Evolutionary conservation across 2,329 filamentous ascomycete species (phyloP).

Genomic region (Monilinia vaccinii-corymbosi): DNA sequence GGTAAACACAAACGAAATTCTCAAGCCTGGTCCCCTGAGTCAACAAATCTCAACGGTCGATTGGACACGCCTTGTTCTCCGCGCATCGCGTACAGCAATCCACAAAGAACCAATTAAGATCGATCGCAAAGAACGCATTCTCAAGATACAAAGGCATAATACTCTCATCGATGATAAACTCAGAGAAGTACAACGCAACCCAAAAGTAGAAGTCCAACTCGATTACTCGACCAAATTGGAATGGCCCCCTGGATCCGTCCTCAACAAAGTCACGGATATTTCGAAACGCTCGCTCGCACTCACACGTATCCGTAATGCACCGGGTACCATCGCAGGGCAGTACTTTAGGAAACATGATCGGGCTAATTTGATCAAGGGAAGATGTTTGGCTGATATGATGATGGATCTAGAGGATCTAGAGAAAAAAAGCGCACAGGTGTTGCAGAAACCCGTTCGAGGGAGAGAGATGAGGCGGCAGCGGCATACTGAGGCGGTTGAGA

Average conservation of each 20-base stretch:
- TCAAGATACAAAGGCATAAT: not conserved
- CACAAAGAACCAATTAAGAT: not conserved
- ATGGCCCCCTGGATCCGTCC: not conserved
- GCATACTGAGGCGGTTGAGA: not conserved
- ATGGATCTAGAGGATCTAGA: constrained; percentile 5
- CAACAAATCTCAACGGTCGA: not conserved
- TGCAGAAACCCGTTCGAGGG: not conserved
- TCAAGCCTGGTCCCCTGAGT: not conserved
- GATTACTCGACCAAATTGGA: not conserved
- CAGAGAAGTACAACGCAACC: not conserved
- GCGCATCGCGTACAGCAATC: not conserved
- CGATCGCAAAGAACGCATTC: not conserved
- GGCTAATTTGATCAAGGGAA: not conserved
- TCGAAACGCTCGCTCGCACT: not conserved
- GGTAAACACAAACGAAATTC: constrained; percentile 3
- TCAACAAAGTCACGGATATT: not conserved
- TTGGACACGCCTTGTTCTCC: constrained; percentile 3
- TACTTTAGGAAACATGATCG: not conserved
- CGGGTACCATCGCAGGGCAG: not conserved
- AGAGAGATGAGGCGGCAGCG: not conserved
- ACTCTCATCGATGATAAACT: not conserved
- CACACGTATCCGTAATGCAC: not conserved
- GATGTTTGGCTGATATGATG: not conserved
- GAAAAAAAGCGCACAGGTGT: not conserved
- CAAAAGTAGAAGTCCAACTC: not conserved